A percentile compares a stretch with the other conserved stretches of the same genome.
Evolutionary conservation across 495 filamentous ascomycete genomes (phyloP).

Genomic region (Aspergillus asperescens): DNA sequence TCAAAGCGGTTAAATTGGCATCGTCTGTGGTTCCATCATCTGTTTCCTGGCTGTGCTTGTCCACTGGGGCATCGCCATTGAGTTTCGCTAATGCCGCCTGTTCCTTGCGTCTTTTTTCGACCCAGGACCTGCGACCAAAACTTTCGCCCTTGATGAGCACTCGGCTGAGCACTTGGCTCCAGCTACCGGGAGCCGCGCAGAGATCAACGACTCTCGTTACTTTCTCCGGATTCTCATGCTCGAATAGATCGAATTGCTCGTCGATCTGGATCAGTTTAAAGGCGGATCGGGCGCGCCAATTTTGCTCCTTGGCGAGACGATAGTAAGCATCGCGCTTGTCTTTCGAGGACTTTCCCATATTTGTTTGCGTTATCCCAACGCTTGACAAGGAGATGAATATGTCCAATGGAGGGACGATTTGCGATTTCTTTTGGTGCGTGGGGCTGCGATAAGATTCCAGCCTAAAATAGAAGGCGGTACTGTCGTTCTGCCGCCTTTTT

Average conservation of each 20-base stretch:
- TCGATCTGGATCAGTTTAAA: slow-evolving; percentile 97
- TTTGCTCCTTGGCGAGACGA: slow-evolving; percentile 94
- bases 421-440: slow-evolving; percentile 26
- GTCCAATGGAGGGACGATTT: slow-evolving; percentile 14
- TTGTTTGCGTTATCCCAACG: background rate
- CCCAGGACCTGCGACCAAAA: slow-evolving; percentile 77
- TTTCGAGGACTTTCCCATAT: slow-evolving; percentile 96
- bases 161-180: slow-evolving; percentile 92
- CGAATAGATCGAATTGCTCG: slow-evolving; percentile 93
- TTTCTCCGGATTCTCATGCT: slow-evolving; percentile 48
- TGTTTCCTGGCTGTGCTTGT: slow-evolving; percentile 16
- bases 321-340: slow-evolving; percentile 99
- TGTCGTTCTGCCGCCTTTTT: slow-evolving; percentile 38
- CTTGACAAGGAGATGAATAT: background rate
- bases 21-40: slow-evolving; percentile 21
- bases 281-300: slow-evolving; percentile 91
- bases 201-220: slow-evolving; percentile 95
- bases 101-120: slow-evolving; percentile 66
- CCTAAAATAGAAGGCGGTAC: slow-evolving; percentile 23
- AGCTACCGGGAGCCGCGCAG: slow-evolving; percentile 92
- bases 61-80: slow-evolving; percentile 22
- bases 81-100: slow-evolving; percentile 38
- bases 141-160: slow-evolving; percentile 89
- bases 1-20: slow-evolving; percentile 33
- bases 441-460: slow-evolving; percentile 36